Conservation (phyloP, 2,329 filamentous ascomycete genomes). For the Penicillium sp. region DNA sequence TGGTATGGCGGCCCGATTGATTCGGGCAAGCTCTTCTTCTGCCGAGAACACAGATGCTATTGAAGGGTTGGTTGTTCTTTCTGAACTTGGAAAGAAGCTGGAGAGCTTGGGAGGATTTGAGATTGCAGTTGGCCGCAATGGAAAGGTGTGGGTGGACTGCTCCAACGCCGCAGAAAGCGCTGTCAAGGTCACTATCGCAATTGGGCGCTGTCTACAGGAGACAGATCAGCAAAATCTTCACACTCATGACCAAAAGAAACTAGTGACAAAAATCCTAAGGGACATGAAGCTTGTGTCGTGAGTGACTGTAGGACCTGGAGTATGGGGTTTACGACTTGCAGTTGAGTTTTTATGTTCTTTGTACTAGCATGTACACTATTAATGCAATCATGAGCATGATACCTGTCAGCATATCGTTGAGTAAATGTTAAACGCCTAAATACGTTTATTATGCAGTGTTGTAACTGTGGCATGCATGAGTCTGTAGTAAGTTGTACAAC, state of each 20-base stretch:
- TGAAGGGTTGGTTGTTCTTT: slow-evolving; percentile 69
- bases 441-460: not conserved
- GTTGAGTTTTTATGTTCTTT: slow-evolving; percentile 8
- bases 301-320: slow-evolving; percentile 21
- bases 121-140: slow-evolving; percentile 89
- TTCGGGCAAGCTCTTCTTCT: slow-evolving; percentile 44
- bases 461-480: not conserved
- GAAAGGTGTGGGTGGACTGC: slow-evolving; percentile 86
- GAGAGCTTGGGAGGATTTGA: slow-evolving; percentile 67
- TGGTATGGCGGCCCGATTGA: slow-evolving; percentile 75
- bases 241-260: slow-evolving; percentile 46
- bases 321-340: slow-evolving; percentile 6
- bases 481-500: not conserved
- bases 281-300: slow-evolving; percentile 40
- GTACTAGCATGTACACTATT: slow-evolving; percentile 18
- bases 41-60: slow-evolving; percentile 44
- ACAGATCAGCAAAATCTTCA: slow-evolving; percentile 63
- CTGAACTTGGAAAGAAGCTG: slow-evolving; percentile 76
- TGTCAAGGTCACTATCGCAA: slow-evolving; percentile 68
- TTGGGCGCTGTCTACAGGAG: slow-evolving; percentile 74
- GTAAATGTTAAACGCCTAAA: not conserved
- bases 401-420: not conserved
- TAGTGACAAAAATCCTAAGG: slow-evolving; percentile 44
- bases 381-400: slow-evolving; percentile 8
- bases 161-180: slow-evolving; percentile 53